These are phyloP conservation scores for Adansonia madagascariensis DNA, from an alignment of 441 rosid species.

Conservation along the genomic window DNA sequence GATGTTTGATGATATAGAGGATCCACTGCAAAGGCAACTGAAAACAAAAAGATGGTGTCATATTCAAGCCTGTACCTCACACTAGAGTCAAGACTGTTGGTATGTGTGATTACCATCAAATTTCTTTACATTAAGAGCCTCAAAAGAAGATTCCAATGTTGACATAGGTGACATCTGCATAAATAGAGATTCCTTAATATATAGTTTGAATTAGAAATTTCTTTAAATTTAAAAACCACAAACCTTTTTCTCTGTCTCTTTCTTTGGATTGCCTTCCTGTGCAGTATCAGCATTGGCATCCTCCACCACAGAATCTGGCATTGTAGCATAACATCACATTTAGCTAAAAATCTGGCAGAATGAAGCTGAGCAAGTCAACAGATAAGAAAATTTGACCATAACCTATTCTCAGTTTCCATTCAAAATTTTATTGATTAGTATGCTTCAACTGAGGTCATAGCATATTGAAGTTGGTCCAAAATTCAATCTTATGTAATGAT, in stretches of 20 bases:
- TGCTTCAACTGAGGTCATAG: background rate
- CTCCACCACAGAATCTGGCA: conserved; percentile 47
- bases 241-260: conserved; percentile 75
- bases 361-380: conserved; percentile 21
- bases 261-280: conserved; percentile 59
- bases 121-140: conserved; percentile 82
- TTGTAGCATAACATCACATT: conserved; percentile 28
- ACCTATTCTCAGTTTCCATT: conserved; percentile 2
- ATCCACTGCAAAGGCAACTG: conserved; percentile 95
- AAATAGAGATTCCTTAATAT: conserved; percentile 34
- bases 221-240: conserved; percentile 23
- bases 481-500: background rate
- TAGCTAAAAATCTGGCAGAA: conserved; percentile 8
- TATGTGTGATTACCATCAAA: conserved; percentile 68
- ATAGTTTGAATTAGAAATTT: conserved; percentile 24
- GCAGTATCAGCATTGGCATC: conserved; percentile 48
- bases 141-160: conserved; percentile 83
- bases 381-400: background rate
- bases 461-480: background rate
- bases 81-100: conserved; percentile 19
- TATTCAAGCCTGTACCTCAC: conserved; percentile 28
- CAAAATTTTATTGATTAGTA: background rate
- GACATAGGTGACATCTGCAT: conserved; percentile 82
- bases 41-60: conserved; percentile 32
- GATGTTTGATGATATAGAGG: conserved; percentile 96